Evolutionary conservation across 2,329 filamentous ascomycete species (phyloP).

Genomic region (Ophiobolus disseminans): DNA sequence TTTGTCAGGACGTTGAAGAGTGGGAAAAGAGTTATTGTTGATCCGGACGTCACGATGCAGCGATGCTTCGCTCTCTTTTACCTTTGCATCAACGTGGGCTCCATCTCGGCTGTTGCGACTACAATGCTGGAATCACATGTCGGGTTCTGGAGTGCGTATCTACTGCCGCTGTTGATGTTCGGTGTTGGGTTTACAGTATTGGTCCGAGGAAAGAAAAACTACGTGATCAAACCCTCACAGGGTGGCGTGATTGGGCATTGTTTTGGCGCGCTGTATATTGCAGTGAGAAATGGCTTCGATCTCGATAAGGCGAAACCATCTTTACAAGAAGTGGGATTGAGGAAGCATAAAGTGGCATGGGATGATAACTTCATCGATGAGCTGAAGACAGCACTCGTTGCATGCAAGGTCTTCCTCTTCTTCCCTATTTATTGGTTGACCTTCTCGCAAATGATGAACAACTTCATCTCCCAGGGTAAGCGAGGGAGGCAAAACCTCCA

Average conservation of each 20-base stretch:
- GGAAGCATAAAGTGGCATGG: conserved; percentile 59
- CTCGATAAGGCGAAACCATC: conserved; percentile 70
- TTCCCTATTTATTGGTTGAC: conserved; percentile 58
- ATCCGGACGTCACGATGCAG: conserved; percentile 56
- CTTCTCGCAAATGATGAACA: conserved; percentile 56
- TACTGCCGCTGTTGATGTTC: conserved; percentile 71
- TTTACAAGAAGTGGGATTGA: conserved; percentile 53
- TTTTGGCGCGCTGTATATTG: conserved; percentile 67
- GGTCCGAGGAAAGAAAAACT: conserved; percentile 41
- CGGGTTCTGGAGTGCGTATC: conserved; percentile 74
- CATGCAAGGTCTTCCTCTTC: conserved; percentile 72
- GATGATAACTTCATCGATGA: conserved; percentile 76
- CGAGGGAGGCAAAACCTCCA: not conserved
- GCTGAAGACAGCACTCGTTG: conserved; percentile 68
- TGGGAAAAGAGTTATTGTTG: conserved; percentile 53
- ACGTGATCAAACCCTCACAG: conserved; percentile 48
- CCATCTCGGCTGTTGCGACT: conserved; percentile 71
- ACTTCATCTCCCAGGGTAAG: conserved; percentile 56
- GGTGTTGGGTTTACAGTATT: conserved; percentile 65
- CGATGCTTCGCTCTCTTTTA: conserved; percentile 70
- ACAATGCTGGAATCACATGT: conserved; percentile 73
- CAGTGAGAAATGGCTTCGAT: conserved; percentile 59
- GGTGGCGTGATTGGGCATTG: conserved; percentile 47
- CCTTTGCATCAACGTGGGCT: conserved; percentile 71
- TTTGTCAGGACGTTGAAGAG: conserved; percentile 48